Percentiles rank a stretch among this genome's conserved stretches.
Evolutionary conservation across 2,329 filamentous ascomycete genomes (phyloP).

Genomic region (Trichoderma sp.): DNA sequence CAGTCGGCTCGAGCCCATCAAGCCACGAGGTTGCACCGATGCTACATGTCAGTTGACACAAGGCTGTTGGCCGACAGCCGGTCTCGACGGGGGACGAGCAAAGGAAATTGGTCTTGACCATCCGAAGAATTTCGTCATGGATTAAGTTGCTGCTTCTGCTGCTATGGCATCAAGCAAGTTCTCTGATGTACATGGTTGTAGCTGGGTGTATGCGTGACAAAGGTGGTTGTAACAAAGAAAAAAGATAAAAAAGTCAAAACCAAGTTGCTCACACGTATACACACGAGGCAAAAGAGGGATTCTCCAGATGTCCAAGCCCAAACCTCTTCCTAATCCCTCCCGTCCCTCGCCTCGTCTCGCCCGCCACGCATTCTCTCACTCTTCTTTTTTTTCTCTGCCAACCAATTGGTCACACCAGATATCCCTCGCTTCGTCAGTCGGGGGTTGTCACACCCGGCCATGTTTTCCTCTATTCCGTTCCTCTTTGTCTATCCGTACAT

Average conservation of each 20-base stretch:
- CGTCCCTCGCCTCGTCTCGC: neutral
- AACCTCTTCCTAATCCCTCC: conserved; percentile 9
- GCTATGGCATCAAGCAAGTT: conserved; percentile 8
- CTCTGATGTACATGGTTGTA: conserved; percentile 32
- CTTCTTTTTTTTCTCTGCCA: neutral
- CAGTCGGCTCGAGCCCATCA: conserved; percentile 6
- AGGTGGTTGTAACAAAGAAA: conserved; percentile 11
- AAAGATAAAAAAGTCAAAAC: conserved; percentile 1
- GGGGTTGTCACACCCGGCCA: neutral
- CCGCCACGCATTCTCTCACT: neutral
- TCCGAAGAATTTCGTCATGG: conserved; percentile 15
- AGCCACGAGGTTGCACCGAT: conserved; percentile 1
- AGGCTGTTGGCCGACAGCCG: neutral
- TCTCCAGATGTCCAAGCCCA: neutral
- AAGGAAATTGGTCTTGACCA: neutral
- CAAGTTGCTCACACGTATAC: conserved; percentile 25
- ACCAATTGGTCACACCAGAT: conserved; percentile 4
- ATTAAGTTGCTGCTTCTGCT: conserved; percentile 9
- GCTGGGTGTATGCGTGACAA: conserved; percentile 18
- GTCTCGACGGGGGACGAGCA: too few species aligned
- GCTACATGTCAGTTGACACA: neutral
- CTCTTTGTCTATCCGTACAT: conserved; percentile 18
- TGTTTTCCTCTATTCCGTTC: conserved; percentile 15
- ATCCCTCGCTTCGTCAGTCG: neutral
- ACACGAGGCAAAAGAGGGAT: conserved; percentile 1